Evolutionary conservation across 805 yeast species (phyloP), one percentile per base, ranked within the genome.

Genomic region (Starmerella bombi): DNA sequence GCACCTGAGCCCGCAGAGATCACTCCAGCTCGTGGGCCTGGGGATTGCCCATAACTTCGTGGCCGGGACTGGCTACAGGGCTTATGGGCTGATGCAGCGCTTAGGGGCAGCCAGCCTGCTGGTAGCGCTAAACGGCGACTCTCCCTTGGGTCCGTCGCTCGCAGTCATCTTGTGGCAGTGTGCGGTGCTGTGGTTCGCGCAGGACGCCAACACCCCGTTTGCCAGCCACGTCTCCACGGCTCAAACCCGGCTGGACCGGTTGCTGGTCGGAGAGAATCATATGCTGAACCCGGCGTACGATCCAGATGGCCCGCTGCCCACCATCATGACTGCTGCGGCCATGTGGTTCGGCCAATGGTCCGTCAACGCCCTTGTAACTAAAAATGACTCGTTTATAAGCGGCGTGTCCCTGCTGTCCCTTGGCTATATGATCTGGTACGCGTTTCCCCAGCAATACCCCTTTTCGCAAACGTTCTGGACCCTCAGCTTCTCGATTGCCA

Each of bases 401-500:
- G 61, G 60, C n/a, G 25, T 50, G 3, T 52, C 55, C 3, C 42
- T 52, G 6, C 25, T 58, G 8, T 52, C 56, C 1, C 38, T 49
- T 7, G 64, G 63, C 4, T 38, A 48, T 22, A 38, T 51, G 38
- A 37, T 56, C 25, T 41, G 58, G 16, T 51, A 50, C 16, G 45
- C 59, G 10, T 46, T 51, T 14, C 64, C 65, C 1, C 47, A 50
- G 16, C 39, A 48, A 33, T 44, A 52, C 33, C 65, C 65, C 0
- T 37, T 61, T n/a, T 54, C 60, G 16, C 60, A 61, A 40, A 62
- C 62, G 4, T 53, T 53, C 44, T 62, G 65, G 65, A 57, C 62
- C 3, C 61, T 63, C 5, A 45, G 59, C 25, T 61, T 54, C 43
- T 53, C 58, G 5, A 47, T 61, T 20, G 40, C 53, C 16, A 46